Percentiles rank a stretch among this genome's conserved stretches.
phyloP scores from a whole-genome alignment of 352 stramenopile species.

The Aphanomyces euteiches region DNA sequence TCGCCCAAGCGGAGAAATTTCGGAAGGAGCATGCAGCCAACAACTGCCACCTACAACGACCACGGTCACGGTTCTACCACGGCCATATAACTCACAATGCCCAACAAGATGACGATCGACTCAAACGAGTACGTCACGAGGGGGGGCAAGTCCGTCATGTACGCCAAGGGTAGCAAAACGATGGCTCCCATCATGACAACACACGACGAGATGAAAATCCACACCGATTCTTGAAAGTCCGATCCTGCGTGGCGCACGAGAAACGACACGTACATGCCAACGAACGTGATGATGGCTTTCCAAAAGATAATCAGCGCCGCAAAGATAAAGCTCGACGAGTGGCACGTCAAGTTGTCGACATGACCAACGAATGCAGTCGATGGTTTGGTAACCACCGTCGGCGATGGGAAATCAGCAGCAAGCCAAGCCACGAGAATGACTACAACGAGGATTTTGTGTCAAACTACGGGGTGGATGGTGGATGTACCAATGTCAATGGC shows the following conservation, averaged over 20 bases:
- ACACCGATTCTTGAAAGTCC: constrained; percentile 64
- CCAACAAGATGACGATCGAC: constrained; percentile 32
- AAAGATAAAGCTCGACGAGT: constrained; percentile 52
- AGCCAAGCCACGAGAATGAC: constrained; percentile 45
- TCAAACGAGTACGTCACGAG: neutral
- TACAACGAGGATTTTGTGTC: neutral
- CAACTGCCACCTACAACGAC: neutral
- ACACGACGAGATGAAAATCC: constrained; percentile 50
- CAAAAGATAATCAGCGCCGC: constrained; percentile 51
- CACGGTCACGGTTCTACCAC: neutral
- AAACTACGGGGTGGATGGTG: neutral
- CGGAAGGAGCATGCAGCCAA: neutral
- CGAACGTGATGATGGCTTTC: constrained; percentile 51
- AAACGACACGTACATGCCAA: constrained; percentile 51
- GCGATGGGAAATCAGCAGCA: constrained; percentile 37
- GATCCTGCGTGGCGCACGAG: constrained; percentile 55
- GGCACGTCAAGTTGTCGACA: constrained; percentile 38
- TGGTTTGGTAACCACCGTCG: constrained; percentile 12
- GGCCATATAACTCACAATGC: constrained; percentile 29
- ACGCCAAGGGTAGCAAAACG: constrained; percentile 9
- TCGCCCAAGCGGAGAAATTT: neutral
- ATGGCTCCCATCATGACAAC: constrained; percentile 45
- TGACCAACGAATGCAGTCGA: constrained; percentile 34
- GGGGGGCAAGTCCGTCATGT: constrained; percentile 35
- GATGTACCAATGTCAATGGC: constrained; percentile 32